These are phyloP conservation scores for Emydomyces testavorans DNA, from an alignment of 2,329 filamentous ascomycete genomes.

Conservation along the genomic window DNA sequence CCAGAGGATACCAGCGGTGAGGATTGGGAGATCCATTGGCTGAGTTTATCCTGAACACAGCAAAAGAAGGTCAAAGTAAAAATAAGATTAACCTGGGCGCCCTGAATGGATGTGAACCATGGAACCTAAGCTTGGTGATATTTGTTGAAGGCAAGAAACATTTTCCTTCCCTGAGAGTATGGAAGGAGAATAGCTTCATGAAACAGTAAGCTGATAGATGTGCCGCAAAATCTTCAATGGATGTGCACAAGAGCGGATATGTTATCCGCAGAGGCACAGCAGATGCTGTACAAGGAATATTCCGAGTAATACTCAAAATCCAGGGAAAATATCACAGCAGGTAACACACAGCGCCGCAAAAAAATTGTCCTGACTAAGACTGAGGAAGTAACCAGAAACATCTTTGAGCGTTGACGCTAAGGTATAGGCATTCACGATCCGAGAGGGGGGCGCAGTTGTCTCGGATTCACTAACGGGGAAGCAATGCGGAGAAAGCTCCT, in stretches of 20 bases:
- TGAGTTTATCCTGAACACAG: no score
- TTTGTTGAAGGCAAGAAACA: no score
- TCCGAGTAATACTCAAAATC: neutral
- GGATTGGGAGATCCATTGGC: slow-evolving; percentile 1
- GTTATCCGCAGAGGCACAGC: neutral
- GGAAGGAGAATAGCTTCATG: neutral
- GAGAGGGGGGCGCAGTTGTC: neutral
- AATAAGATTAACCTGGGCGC: no score
- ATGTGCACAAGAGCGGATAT: neutral
- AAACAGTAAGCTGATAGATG: neutral
- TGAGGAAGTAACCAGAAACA: no score
- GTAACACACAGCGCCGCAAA: neutral
- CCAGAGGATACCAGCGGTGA: slow-evolving; percentile 5
- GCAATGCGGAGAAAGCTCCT: neutral
- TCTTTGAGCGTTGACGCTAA: neutral
- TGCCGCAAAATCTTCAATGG: neutral
- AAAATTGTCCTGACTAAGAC: no score
- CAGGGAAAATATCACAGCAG: neutral
- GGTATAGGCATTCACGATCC: neutral
- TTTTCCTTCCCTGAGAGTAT: no score
- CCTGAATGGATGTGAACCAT: no score
- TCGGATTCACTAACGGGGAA: neutral
- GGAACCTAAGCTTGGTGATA: no score
- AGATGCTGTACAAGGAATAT: neutral
- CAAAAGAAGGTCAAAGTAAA: no score